Evolutionary conservation across 192 early-diverging fungal genomes (phyloP).

Genomic region (Backusella macrospora): DNA sequence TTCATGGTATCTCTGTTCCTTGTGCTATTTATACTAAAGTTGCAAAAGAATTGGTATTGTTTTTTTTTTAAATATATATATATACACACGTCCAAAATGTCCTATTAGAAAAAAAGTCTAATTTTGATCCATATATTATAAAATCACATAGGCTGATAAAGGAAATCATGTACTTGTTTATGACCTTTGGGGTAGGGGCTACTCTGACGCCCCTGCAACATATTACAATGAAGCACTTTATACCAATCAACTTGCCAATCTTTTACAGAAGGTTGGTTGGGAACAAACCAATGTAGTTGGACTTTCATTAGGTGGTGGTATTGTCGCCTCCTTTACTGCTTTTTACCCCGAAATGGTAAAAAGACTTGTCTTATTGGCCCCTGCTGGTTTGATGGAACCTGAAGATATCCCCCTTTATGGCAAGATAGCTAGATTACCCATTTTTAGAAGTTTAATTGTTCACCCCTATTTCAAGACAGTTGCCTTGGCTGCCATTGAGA

Average conservation of each 20-base stretch:
- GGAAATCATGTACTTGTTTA: conserved; percentile 48
- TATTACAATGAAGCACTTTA: conserved; percentile 44
- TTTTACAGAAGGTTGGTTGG: conserved; percentile 55
- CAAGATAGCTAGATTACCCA: conserved; percentile 17
- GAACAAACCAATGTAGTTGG: conserved; percentile 42
- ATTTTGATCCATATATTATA: conserved; percentile 2
- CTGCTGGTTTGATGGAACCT: conserved; percentile 49
- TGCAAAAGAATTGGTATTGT: conserved; percentile 20
- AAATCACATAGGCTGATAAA: conserved; percentile 36
- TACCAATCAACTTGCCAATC: conserved; percentile 42
- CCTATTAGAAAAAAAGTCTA: background rate
- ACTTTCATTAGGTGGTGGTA: conserved; percentile 49
- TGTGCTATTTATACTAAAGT: conserved; percentile 11
- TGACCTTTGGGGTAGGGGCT: conserved; percentile 56
- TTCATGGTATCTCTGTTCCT: conserved; percentile 47
- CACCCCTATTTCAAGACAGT: conserved; percentile 27
- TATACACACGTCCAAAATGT: background rate
- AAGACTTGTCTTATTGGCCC: conserved; percentile 45
- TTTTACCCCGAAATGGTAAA: conserved; percentile 46
- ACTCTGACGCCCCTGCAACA: conserved; percentile 43
- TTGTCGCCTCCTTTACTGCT: conserved; percentile 46
- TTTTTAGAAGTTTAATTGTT: conserved; percentile 17
- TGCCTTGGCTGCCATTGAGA: conserved; percentile 5
- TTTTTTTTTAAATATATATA: no score
- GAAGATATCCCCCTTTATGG: conserved; percentile 24